Base-by-base conservation (phyloP, 2,329 filamentous ascomycete species). In the Alternaria angustiovoidea region DNA sequence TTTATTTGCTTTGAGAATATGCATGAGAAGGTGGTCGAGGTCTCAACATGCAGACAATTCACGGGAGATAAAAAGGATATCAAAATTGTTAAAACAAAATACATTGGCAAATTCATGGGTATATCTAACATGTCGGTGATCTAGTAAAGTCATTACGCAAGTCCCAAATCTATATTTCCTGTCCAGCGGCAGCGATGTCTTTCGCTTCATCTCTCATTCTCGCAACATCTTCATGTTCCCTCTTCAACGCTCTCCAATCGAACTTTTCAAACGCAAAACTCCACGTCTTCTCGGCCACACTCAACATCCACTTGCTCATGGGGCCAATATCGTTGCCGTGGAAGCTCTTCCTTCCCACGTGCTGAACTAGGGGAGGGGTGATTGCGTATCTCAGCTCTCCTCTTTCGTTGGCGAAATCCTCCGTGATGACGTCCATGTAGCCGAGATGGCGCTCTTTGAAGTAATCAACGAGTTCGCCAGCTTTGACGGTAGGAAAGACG, bases 351-450 rank as follows among this genome's bases (percentile, higher is more conserved):
- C 75, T 62, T 4, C 81, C 81, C 18, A 83, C 68, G 65, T 84
- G 81, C 67, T 83, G 81, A 28, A 84, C 62, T 3, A 83, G 66
- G 46, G 75, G 78, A 1, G 81, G 82, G 6, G 75, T 79, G 20
- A 82, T 51, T 2, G 80, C 81, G 71, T 77, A 83, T 18, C 81
- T 73, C 39, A 78, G 60, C 59, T 80, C 71, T 2, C 69, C 65
- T n/a, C 75, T 63, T 38, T 76, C 63, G 52, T 82, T 74, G 1
- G 80, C 81, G 55, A 76, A 81, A 32, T 80, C 74, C 57, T 83
- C 81, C 0, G 75, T 79, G 26, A 82, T 59, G 43, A 76, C 74
- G 48, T 82, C 81, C 3, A 79, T 72, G 41, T 79, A 76, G 5
- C 78, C 80, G 1, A 77, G 58, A 5, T 67, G 67, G 49, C 69